Base-by-base conservation (phyloP, 179 eudicot species). In the Camellia oleifera region DNA sequence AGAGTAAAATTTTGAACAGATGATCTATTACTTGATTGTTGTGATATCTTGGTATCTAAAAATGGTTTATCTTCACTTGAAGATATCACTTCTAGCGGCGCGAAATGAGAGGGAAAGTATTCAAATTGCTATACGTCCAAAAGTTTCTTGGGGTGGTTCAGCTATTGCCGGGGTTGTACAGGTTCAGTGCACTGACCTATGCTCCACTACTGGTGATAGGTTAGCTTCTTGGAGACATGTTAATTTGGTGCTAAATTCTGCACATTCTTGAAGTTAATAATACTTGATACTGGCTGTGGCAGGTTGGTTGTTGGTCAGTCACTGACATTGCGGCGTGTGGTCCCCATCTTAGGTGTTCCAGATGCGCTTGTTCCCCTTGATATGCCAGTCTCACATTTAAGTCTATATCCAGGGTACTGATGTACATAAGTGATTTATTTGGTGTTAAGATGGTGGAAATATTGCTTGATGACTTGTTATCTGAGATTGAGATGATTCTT, bases 301-400 rank as follows among this genome's bases (percentile, higher is more conserved):
- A 96, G 98, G 89, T 87, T 96, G 88, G 79, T 87, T 75, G 85
- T 86, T 8, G 98, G 94, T 23, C 86, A 90, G 81, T 92, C 99
- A 32, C 42, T 94, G 72, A 89, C 85, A 77, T 63, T 96, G 77
- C 85, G 96, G 78, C 94, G 92, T 70, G 99, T 96, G 78, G 95
- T 89, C 61, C 92, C 99, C 46, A 77, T 96, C 76, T 88, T 96
- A 81, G 99, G 99, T 20, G 96, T 96, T 81, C 99, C 99, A 42
- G 99, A 96, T 96, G 99, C 99, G 78, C 99, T 96, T 81, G 97
- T 96, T 75, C 98, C 98, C 62, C 93, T 96, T 88, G 91, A 94
- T 80, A 76, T 89, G 78, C 98, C 99, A 73, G 78, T 81, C 76
- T 85, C 87, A 20, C 96, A 88, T 54, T 82, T 94, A 74, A 89